A percentile compares a stretch with the other conserved stretches of the same genome.
Evolutionary conservation across 306 rosid species (phyloP).

Genomic region (Adenanthera pavonina): DNA sequence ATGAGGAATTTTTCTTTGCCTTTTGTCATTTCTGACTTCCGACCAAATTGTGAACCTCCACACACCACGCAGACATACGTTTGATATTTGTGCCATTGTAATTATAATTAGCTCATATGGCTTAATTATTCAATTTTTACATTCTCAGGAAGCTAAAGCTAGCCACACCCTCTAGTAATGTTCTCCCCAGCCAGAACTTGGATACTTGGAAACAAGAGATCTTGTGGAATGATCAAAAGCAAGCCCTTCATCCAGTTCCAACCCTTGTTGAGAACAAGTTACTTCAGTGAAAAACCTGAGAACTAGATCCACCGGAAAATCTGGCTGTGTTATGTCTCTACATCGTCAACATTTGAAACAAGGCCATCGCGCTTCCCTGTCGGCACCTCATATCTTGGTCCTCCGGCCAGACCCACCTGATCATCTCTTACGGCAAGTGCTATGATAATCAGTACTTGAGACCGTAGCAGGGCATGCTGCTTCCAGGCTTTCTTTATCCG

Average conservation of each 20-base stretch:
- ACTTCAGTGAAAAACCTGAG: conserved; percentile 19
- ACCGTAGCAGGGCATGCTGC: conserved; percentile 47
- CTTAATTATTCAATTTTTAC: too few species aligned
- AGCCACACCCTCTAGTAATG: too few species aligned
- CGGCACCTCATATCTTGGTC: conserved; percentile 44
- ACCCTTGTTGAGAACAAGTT: conserved; percentile 38
- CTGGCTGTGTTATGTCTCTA: conserved; percentile 42
- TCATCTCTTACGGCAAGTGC: conserved; percentile 49
- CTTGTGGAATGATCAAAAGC: conserved; percentile 20
- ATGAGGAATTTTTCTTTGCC: too few species aligned
- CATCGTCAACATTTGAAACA: conserved; percentile 14
- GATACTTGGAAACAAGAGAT: conserved; percentile 35
- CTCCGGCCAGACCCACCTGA: conserved; percentile 39
- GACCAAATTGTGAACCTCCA: too few species aligned
- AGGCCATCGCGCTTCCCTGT: conserved; percentile 51
- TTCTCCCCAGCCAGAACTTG: too few species aligned
- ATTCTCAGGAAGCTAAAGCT: too few species aligned
- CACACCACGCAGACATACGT: too few species aligned
- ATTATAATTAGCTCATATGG: too few species aligned
- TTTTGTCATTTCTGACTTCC: too few species aligned
- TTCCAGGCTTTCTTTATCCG: conserved; percentile 48
- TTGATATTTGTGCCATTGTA: too few species aligned
- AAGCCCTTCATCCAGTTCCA: conserved; percentile 53
- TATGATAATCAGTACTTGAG: conserved; percentile 52
- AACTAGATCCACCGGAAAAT: neutral